phyloP scores from a whole-genome alignment of 2,329 filamentous ascomycete genomes.

The Ascochyta fabae region DNA sequence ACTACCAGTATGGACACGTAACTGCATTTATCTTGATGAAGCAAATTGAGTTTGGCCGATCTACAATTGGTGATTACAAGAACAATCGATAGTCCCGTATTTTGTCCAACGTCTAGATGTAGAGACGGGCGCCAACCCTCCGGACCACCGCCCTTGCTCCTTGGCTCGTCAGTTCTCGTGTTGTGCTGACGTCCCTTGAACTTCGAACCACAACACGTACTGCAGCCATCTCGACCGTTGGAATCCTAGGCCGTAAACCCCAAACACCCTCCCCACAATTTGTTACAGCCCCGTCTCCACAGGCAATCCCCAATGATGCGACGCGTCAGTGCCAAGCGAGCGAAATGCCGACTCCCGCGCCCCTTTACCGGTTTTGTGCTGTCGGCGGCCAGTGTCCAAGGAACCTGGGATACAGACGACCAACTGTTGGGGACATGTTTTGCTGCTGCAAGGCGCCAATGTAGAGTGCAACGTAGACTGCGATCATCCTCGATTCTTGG shows the following conservation, averaged over 20 bases:
- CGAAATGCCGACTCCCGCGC: constrained; percentile 28
- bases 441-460: constrained; percentile 20
- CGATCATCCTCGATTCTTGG: neutral
- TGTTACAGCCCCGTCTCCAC: constrained; percentile 8
- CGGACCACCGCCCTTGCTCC: neutral
- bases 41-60: neutral
- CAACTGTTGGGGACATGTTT: constrained; percentile 13
- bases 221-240: neutral
- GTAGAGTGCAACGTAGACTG: constrained; percentile 18
- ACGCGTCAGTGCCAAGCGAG: constrained; percentile 33
- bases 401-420: constrained; percentile 11
- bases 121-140: constrained; percentile 4
- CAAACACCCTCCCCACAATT: constrained; percentile 6
- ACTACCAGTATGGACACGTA: neutral
- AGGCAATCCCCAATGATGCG: constrained; percentile 9
- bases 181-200: neutral
- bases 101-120: neutral
- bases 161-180: constrained; percentile 1
- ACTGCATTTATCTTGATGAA: neutral
- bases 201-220: neutral
- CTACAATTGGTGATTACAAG: neutral
- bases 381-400: constrained; percentile 14
- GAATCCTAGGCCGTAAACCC: neutral
- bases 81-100: neutral
- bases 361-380: constrained; percentile 27